Evolutionary conservation across 2,329 filamentous ascomycete species (phyloP).

Genomic region (Fonsecaea pedrosoi): DNA sequence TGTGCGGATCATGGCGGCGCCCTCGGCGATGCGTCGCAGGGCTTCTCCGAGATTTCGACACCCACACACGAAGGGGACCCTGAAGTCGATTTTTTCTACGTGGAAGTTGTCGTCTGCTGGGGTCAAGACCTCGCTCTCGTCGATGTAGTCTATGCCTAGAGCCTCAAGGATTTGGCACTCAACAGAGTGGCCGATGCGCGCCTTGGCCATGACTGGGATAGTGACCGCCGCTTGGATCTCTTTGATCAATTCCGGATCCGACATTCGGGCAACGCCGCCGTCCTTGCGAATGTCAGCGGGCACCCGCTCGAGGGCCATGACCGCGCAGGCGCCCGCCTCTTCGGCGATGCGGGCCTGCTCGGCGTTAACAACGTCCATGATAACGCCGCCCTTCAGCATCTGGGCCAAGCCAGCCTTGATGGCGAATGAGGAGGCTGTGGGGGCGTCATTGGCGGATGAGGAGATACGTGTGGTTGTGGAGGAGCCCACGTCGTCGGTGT

Average conservation of each 20-base stretch:
- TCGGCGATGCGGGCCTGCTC: slow-evolving; percentile 95
- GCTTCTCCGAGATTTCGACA: slow-evolving; percentile 95
- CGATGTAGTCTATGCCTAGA: slow-evolving; percentile 95
- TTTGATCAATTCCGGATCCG: slow-evolving; percentile 90
- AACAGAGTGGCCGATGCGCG: slow-evolving; percentile 95
- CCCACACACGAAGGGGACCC: slow-evolving; percentile 91
- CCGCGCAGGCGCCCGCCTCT: slow-evolving; percentile 91
- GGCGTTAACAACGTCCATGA: slow-evolving; percentile 97
- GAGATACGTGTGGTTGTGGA: slow-evolving; percentile 19
- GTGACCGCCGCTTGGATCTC: slow-evolving; percentile 94
- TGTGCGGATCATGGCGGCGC: slow-evolving; percentile 97
- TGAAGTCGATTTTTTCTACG: slow-evolving; percentile 85
- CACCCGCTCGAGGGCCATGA: slow-evolving; percentile 98
- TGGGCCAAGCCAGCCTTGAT: slow-evolving; percentile 95
- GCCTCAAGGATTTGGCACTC: slow-evolving; percentile 98
- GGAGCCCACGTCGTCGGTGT: slow-evolving; percentile 36
- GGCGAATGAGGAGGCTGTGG: slow-evolving; percentile 66
- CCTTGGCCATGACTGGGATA: slow-evolving; percentile 99
- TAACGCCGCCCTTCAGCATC: slow-evolving; percentile 99
- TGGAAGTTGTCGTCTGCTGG: slow-evolving; percentile 90
- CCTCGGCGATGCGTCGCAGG: slow-evolving; percentile 85
- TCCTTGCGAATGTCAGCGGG: slow-evolving; percentile 92
- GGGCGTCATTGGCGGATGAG: slow-evolving; percentile 17
- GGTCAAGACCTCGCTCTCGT: slow-evolving; percentile 97
- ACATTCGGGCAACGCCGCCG: slow-evolving; percentile 96